phyloP scores from a whole-genome alignment of 768 basidiomycete genomes.

The Clitopilus passeckerianus region DNA sequence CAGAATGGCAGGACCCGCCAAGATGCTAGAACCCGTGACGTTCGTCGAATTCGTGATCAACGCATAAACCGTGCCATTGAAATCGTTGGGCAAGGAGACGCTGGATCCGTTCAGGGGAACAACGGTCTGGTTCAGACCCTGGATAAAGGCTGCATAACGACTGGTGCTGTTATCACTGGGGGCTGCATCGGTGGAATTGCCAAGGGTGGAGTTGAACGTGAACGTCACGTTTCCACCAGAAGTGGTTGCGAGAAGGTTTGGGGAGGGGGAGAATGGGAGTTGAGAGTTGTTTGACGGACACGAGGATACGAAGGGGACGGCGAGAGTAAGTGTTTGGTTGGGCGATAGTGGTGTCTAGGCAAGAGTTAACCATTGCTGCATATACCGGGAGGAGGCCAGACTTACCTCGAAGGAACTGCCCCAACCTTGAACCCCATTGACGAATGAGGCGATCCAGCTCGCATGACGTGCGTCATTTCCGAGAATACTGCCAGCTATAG shows the following conservation, averaged over 20 bases:
- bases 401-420: constrained; percentile 37
- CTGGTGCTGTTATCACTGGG: constrained; percentile 1
- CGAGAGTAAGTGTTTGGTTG: constrained; percentile 19
- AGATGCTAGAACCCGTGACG: constrained; percentile 2
- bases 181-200: background rate
- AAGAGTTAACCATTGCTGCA: background rate
- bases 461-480: constrained; percentile 47
- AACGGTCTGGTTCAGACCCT: constrained; percentile 25
- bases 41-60: constrained; percentile 7
- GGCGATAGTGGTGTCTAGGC: constrained; percentile 14
- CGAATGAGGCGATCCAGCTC: constrained; percentile 33
- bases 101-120: constrained; percentile 9
- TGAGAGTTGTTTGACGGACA: constrained; percentile 43
- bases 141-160: constrained; percentile 35
- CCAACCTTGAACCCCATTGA: constrained; percentile 33
- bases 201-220: constrained; percentile 8
- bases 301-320: constrained; percentile 31
- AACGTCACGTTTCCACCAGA: constrained; percentile 20
- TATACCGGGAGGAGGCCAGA: background rate
- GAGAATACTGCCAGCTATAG: constrained; percentile 43
- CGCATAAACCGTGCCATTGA: constrained; percentile 7
- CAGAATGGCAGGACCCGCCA: constrained; percentile 9
- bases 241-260: constrained; percentile 22
- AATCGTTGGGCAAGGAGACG: constrained; percentile 6
- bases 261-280: constrained; percentile 38